Conservation (phyloP, 257 asterid genomes). For the Euphrasia confusa region DNA sequence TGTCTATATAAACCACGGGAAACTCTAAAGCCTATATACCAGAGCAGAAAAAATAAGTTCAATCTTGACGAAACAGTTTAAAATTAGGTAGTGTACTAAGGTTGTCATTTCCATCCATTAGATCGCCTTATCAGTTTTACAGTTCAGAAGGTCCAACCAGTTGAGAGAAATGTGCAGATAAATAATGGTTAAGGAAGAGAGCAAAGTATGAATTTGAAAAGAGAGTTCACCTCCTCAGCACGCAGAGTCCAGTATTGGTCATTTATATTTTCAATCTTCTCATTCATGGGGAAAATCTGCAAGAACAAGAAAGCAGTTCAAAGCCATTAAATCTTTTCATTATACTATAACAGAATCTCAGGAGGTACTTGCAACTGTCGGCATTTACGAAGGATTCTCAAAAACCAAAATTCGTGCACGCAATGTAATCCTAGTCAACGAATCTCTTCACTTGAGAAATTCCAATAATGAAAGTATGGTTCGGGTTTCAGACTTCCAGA, state of each 20-base stretch:
- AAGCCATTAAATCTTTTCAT: background rate
- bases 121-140: conserved; percentile 10
- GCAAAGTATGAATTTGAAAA: conserved; percentile 15
- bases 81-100: background rate
- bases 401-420: conserved; percentile 2
- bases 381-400: conserved; percentile 9
- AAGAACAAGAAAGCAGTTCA: conserved; percentile 23
- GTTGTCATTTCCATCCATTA: conserved; percentile 12
- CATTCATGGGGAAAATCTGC: conserved; percentile 79
- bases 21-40: background rate
- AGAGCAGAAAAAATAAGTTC: conserved; percentile 12
- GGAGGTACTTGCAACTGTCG: conserved; percentile 11
- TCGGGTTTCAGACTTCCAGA: conserved; percentile 10
- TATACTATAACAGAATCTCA: background rate
- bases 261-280: conserved; percentile 87
- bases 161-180: background rate
- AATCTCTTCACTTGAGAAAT: conserved; percentile 12
- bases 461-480: conserved; percentile 8
- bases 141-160: conserved; percentile 2
- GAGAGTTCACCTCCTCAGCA: conserved; percentile 76
- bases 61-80: background rate
- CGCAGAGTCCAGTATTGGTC: conserved; percentile 95
- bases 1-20: conserved; percentile 13
- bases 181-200: conserved; percentile 4
- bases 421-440: conserved; percentile 7